Evolutionary conservation across 106 monocot species (phyloP), one percentile per base, ranked within the genome.

Genomic region (Triglochin maritima): DNA sequence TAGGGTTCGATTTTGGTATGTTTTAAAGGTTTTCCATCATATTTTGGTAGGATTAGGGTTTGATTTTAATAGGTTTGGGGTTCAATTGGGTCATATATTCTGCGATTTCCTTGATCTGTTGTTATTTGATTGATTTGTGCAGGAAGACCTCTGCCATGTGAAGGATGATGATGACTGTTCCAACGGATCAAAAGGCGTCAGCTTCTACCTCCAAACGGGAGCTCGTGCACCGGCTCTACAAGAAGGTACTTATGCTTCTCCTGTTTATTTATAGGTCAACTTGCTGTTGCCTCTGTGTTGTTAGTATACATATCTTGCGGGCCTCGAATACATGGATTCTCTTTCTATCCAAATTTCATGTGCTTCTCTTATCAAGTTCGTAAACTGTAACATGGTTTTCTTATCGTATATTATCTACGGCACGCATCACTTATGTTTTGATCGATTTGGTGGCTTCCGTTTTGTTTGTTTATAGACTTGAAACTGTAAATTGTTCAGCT

Each of bases 121-220:
- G 29, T 29, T 29, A 29, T 29, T 29, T 29, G 29, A 1, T 29
- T 29, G 29, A 29, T 29, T 29, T 29, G 29, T 29, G 29, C 29
- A 29, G 29, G 29, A 29, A 29, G 29, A 29, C 29, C 29, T 29
- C 29, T 29, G 29, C 29, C 29, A 29, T 29, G 29, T 29, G 29
- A 29, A 29, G 47, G 49, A 64, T 49, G 64, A 48, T 64, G 64
- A 66, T 29, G 66, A 66, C 52, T 12, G 52, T 66, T 54, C 52
- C 66, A 16, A 66, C 51, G 53, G 51, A 66, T 41, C 50, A 52
- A 29, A 29, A 29, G 29, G 29, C 29, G 17, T 64, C 61, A 44
- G 0, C 62, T 3, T 62, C 14, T 47, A 4, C 47, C 49, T 47
- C 64, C 2, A 29, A 50, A 29, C 41, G 12, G 66, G 52, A 53